Base-by-base conservation (phyloP, 1,284 basidiomycete species). In the Pyrrhoderma noxium region DNA sequence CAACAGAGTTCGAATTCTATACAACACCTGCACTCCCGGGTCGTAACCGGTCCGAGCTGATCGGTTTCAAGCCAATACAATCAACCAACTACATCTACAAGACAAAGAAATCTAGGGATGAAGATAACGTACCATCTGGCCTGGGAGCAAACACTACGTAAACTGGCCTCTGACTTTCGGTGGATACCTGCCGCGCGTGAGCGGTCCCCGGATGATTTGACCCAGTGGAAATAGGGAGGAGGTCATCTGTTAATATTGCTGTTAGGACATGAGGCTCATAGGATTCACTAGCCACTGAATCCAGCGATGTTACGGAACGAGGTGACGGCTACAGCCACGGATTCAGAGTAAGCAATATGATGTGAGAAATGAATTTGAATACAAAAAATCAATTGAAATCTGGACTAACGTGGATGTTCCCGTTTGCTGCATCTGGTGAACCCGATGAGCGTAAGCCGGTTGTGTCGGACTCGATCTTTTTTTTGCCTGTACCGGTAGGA, bases 221-320 rank as follows among this genome's bases (percentile, higher is more conserved):
- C 5, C 46, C 46, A 9, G 46, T 47, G 13, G 46, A 47, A 48
- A 62, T 57, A 9, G 60, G 60, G 16, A 62, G 47, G 19, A 62
- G 51, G 41, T 62, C 60, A 44, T 62, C 60, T 50, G 60, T 62
- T 19, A 62, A 52, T 11, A 62, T 51, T 22, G 59, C 55, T 8
- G 59, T 62, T 31, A 62, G 51, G 45, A 56, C 56, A 52, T 62
- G 60, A 2, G 56, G 56, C 41, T 59, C 58, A 9, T 58, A 56
- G 13, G 56, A 52, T 35, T 50, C 47, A 44, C 53, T 48, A 22
- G 57, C 56, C 1, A 57, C 58, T 21, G 58, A 52, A 40, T 58
- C 59, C 9, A 59, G 50, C n/a, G 57, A 58, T 18, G 57, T 53
- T 13, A 56, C 46, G 23, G 46, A 47, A 36, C 38, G 46, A 16